A percentile compares a stretch with the other conserved stretches of the same genome.
Evolutionary conservation across 2,329 filamentous ascomycete species (phyloP).

Genomic region (Botrytis deweyae): DNA sequence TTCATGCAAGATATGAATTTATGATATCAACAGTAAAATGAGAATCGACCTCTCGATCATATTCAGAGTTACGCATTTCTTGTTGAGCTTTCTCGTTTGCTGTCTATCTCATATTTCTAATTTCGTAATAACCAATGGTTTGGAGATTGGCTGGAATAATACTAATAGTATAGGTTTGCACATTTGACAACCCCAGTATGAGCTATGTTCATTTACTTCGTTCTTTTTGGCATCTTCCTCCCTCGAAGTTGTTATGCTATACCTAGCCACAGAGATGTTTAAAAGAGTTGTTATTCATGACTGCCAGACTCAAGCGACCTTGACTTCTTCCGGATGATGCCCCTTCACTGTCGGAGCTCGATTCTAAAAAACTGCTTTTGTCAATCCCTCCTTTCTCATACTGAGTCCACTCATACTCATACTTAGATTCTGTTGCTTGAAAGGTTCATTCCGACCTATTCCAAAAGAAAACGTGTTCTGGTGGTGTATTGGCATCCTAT

Average conservation of each 20-base stretch:
- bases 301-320: fast-evolving
- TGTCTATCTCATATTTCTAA: neutral
- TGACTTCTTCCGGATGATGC: fast-evolving
- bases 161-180: neutral
- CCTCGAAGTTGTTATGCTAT: neutral
- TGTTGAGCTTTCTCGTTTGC: neutral
- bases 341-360: neutral
- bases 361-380: neutral
- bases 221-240: fast-evolving
- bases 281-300: neutral
- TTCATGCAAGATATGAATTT: neutral
- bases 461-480: neutral
- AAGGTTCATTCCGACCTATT: neutral
- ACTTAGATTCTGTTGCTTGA: neutral
- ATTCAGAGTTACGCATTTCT: neutral
- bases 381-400: neutral
- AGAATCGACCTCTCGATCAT: neutral
- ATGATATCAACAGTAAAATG: neutral
- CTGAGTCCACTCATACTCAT: neutral
- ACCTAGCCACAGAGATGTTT: neutral
- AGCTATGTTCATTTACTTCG: neutral
- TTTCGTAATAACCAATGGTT: neutral
- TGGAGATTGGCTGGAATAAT: neutral
- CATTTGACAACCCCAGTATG: neutral
- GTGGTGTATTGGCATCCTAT: neutral